phyloP scores from a whole-genome alignment of 108 stramenopile species.

The Cylindrotheca closterium region DNA sequence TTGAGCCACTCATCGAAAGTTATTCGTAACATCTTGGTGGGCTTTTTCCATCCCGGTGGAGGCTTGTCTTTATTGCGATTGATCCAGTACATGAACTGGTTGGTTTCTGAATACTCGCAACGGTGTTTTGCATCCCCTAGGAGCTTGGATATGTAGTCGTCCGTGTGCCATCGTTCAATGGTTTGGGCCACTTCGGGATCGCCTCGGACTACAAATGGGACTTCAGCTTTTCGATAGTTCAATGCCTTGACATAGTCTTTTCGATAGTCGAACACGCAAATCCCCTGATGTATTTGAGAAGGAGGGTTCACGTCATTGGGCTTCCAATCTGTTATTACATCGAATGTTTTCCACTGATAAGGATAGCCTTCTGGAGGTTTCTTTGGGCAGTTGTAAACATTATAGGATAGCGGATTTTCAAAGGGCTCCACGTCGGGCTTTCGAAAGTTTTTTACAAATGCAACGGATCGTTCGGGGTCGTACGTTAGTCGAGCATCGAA shows the following conservation, averaged over 20 bases:
- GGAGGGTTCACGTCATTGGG: slow-evolving; percentile 45
- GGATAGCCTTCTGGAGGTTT: slow-evolving; percentile 78
- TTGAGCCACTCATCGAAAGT: slow-evolving; percentile 85
- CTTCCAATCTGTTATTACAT: slow-evolving; percentile 59
- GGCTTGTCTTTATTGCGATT: slow-evolving; percentile 12
- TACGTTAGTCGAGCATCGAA: slow-evolving; percentile 50
- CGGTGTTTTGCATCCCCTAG: slow-evolving; percentile 66
- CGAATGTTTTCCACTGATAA: slow-evolving; percentile 54
- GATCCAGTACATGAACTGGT: slow-evolving; percentile 97
- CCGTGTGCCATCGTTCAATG: slow-evolving; percentile 86
- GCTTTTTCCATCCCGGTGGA: slow-evolving; percentile 58
- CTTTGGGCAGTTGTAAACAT: slow-evolving; percentile 80
- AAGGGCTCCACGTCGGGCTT: neutral
- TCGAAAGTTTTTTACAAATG: slow-evolving; percentile 14
- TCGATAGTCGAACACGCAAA: slow-evolving; percentile 85
- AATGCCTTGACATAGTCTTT: slow-evolving; percentile 82
- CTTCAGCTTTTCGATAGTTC: slow-evolving; percentile 84
- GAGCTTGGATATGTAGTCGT: slow-evolving; percentile 70
- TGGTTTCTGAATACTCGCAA: slow-evolving; percentile 80
- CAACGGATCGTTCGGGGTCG: slow-evolving; percentile 38
- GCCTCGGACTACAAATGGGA: slow-evolving; percentile 94
- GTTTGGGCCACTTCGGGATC: slow-evolving; percentile 84
- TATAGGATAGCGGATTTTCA: slow-evolving; percentile 34
- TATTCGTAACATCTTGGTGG: slow-evolving; percentile 78
- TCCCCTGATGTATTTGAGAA: slow-evolving; percentile 56